Evolutionary conservation across 2,329 filamentous ascomycete genomes (phyloP).

Genomic region (Epichloe gansuensis): DNA sequence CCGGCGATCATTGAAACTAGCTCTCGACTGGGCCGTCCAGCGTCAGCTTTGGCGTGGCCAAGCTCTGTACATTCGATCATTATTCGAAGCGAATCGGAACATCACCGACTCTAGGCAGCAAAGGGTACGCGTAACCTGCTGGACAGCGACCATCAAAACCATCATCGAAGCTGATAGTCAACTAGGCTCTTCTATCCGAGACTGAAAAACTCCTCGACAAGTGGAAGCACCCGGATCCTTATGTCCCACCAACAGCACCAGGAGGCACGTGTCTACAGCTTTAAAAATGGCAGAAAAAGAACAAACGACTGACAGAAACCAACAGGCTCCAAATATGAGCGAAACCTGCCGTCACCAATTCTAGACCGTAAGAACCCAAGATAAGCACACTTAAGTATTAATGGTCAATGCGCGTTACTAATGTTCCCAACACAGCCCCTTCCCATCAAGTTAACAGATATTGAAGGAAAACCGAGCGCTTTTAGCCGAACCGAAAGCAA

Average conservation of each 20-base stretch:
- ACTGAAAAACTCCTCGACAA: conserved; percentile 77
- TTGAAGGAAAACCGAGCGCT: not conserved
- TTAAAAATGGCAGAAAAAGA: not conserved
- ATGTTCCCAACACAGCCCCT: conserved; percentile 12
- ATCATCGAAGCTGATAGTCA: not conserved
- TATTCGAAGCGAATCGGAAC: conserved; percentile 88
- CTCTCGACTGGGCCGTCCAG: conserved; percentile 91
- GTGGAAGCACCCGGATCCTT: conserved; percentile 98
- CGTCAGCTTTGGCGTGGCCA: conserved; percentile 90
- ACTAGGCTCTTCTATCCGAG: conserved; percentile 71
- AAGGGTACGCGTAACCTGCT: conserved; percentile 43
- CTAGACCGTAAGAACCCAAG: conserved; percentile 57
- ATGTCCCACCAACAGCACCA: conserved; percentile 75
- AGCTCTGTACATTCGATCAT: conserved; percentile 84
- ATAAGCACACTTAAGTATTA: not conserved
- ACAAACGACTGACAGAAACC: conserved; percentile 7
- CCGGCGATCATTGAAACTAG: conserved; percentile 80
- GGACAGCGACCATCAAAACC: not conserved
- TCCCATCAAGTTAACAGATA: conserved; percentile 9
- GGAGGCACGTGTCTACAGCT: conserved; percentile 50
- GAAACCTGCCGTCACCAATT: conserved; percentile 72
- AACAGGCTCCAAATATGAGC: conserved; percentile 85
- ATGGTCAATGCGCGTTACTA: not conserved
- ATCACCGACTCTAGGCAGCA: conserved; percentile 75
- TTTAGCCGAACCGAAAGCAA: not conserved